A percentile compares a stretch with the other conserved stretches of the same genome.
Evolutionary conservation across 192 early-diverging fungal genomes (phyloP).

Genomic region (Diversispora epigaea): DNA sequence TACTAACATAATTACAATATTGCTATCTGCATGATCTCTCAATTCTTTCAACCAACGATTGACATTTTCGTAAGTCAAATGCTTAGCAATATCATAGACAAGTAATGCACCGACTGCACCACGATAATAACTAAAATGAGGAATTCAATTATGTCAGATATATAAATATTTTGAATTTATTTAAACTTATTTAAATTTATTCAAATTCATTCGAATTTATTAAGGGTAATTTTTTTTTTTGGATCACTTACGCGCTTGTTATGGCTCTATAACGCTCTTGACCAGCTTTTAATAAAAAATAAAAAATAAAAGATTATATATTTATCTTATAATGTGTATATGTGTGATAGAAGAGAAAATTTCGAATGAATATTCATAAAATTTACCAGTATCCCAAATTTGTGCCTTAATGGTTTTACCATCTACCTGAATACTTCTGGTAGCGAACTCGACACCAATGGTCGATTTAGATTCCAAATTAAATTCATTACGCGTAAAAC

Average conservation of each 20-base stretch:
- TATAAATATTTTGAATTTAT: background rate
- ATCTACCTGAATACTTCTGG: slow-evolving; percentile 93
- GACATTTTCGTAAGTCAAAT: slow-evolving; percentile 93
- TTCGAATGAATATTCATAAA: slow-evolving; percentile 4
- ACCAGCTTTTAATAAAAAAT: slow-evolving; percentile 44
- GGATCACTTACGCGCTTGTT: slow-evolving; percentile 58
- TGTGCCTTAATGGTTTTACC: slow-evolving; percentile 98
- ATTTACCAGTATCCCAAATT: slow-evolving; percentile 97
- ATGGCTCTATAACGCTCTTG: slow-evolving; percentile 85
- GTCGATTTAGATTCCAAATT: slow-evolving; percentile 98
- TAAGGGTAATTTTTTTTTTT: background rate
- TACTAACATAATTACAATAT: slow-evolving; percentile 99
- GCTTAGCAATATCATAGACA: slow-evolving; percentile 98
- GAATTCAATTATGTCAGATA: background rate
- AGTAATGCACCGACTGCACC: slow-evolving; percentile 95
- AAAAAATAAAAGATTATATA: slow-evolving; percentile 9
- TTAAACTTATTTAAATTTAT: background rate
- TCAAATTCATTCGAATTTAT: background rate
- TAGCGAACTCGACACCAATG: slow-evolving; percentile 99
- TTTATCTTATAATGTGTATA: slow-evolving; percentile 3
- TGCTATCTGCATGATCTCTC: slow-evolving; percentile 93
- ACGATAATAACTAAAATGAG: slow-evolving; percentile 79
- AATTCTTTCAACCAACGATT: slow-evolving; percentile 98
- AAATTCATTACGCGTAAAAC: slow-evolving; percentile 98
- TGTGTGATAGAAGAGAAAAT: slow-evolving; percentile 10